Conservation (phyloP, 2,329 filamentous ascomycete genomes). For the Penicillium sp. region DNA sequence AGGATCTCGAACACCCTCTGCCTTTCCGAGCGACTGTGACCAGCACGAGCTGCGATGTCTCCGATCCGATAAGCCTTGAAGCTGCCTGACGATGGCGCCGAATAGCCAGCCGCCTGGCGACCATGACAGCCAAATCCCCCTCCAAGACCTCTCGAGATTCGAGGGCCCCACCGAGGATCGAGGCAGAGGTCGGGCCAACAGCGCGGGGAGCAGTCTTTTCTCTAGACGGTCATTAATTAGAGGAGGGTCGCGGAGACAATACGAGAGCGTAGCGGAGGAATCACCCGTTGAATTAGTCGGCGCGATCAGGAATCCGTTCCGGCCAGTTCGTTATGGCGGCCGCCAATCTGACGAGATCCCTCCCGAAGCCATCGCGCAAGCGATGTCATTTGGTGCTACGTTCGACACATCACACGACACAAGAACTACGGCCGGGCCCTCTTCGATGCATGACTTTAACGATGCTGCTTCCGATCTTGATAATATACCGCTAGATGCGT, state of each 20-base stretch:
- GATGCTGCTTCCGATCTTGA: slow-evolving; percentile 33
- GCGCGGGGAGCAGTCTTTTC: slow-evolving; percentile 47
- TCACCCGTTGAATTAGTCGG: slow-evolving; percentile 45
- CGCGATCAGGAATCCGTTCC: slow-evolving; percentile 26
- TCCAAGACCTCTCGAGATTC: slow-evolving; percentile 62
- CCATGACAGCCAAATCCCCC: slow-evolving; percentile 59
- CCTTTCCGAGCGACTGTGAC: background rate
- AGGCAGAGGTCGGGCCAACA: slow-evolving; percentile 33
- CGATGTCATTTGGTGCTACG: slow-evolving; percentile 47
- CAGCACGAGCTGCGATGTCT: slow-evolving; percentile 40
- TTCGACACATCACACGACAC: slow-evolving; percentile 35
- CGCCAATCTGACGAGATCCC: slow-evolving; percentile 28
- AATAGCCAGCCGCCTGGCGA: slow-evolving; percentile 37
- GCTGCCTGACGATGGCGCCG: slow-evolving; percentile 45
- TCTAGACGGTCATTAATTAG: slow-evolving; percentile 45
- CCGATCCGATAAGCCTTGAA: slow-evolving; percentile 37
- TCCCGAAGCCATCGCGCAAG: slow-evolving; percentile 45
- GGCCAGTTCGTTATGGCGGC: slow-evolving; percentile 18
- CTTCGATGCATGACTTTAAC: slow-evolving; percentile 27
- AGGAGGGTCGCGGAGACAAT: slow-evolving; percentile 47
- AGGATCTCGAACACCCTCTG: background rate
- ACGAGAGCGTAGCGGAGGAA: slow-evolving; percentile 56
- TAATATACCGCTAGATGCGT: slow-evolving; percentile 32
- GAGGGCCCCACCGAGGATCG: slow-evolving; percentile 35
- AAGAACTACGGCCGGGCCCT: slow-evolving; percentile 9